Conservation (phyloP, 495 filamentous ascomycete species). For the Trichoderma gamsii region DNA sequence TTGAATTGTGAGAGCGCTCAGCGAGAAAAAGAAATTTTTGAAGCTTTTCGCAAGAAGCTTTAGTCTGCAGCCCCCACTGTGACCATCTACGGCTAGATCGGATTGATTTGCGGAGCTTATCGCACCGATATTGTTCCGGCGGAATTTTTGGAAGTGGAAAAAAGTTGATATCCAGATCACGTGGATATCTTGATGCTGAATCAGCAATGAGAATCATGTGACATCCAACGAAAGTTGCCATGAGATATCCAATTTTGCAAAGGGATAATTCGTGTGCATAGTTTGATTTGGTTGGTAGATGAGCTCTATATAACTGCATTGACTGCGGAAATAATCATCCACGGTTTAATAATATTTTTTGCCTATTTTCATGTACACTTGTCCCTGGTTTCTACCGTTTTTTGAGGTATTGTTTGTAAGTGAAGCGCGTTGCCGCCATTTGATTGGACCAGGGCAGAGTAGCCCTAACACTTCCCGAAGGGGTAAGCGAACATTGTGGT, state of each 20-base stretch:
- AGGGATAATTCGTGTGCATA: neutral
- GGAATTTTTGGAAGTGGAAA: neutral
- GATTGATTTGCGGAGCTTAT: neutral
- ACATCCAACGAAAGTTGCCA: neutral
- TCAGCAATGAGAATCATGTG: neutral
- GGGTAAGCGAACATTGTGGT: conserved; percentile 11
- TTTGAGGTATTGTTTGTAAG: neutral
- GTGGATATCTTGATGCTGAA: neutral
- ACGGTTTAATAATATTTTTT: neutral
- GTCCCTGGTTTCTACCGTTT: neutral
- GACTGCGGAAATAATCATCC: neutral
- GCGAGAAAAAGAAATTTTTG: conserved; percentile 16
- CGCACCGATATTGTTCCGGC: conserved; percentile 7
- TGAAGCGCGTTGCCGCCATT: neutral
- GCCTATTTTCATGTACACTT: neutral
- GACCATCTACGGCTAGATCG: neutral
- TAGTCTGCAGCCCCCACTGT: conserved; percentile 8
- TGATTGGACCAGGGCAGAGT: conserved; percentile 15
- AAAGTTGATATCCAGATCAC: neutral
- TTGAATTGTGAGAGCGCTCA: conserved; percentile 3
- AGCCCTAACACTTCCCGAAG: conserved; percentile 16
- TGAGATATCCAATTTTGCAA: neutral
- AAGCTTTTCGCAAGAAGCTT: conserved; percentile 15
- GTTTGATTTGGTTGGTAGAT: neutral
- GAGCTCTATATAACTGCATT: neutral